Conservation (phyloP, 1,284 basidiomycete genomes). For the Hortiboletus rubellus region DNA sequence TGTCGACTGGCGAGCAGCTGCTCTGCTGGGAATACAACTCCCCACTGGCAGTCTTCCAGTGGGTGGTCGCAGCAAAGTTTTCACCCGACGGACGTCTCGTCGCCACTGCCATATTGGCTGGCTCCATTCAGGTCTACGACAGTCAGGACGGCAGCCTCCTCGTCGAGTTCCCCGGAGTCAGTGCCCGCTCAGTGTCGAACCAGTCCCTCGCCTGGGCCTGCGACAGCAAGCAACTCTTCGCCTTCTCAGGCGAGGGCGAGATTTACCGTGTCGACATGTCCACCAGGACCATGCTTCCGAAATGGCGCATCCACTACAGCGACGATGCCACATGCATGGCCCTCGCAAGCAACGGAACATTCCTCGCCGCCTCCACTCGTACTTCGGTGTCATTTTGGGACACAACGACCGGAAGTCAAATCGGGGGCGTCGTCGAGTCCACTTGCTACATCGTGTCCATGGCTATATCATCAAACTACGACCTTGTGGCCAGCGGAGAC, state of each 20-base stretch:
- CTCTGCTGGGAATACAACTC: too few species aligned
- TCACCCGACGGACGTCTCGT: too few species aligned
- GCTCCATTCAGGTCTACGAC: too few species aligned
- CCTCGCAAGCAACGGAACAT: neutral
- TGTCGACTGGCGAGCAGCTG: too few species aligned
- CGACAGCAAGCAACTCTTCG: conserved; percentile 11
- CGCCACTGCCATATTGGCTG: too few species aligned
- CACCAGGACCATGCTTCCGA: neutral
- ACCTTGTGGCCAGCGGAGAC: neutral
- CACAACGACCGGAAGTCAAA: neutral
- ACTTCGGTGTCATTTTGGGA: conserved; percentile 8
- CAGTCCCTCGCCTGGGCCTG: conserved; percentile 8
- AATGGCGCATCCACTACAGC: conserved; percentile 1
- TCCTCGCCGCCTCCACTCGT: neutral
- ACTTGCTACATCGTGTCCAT: neutral
- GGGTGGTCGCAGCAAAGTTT: too few species aligned
- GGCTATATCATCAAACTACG: conserved; percentile 3
- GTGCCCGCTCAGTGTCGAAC: neutral
- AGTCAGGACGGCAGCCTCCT: too few species aligned
- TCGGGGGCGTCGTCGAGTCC: neutral
- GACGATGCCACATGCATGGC: neutral
- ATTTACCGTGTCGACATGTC: conserved; percentile 3
- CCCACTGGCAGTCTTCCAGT: too few species aligned
- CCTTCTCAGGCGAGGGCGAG: neutral
- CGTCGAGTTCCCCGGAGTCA: too few species aligned